phyloP scores from a whole-genome alignment of 2,329 filamentous ascomycete species.

The Chalaropsis thielavioides region DNA sequence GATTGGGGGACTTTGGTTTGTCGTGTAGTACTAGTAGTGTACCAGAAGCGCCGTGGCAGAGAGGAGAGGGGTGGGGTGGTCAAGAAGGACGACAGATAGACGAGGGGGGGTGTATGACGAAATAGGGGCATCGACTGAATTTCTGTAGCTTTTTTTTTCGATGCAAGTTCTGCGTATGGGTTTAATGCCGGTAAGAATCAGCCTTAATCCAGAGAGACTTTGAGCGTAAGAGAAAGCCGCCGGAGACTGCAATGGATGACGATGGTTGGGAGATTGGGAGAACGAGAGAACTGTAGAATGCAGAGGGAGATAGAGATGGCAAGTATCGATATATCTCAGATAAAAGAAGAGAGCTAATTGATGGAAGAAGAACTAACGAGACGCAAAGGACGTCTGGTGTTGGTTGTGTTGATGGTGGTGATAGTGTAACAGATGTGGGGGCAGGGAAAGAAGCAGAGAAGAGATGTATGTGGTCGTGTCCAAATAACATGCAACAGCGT shows the following conservation, averaged over 20 bases:
- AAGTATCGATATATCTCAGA: slow-evolving; percentile 2
- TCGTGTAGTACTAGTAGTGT: not conserved
- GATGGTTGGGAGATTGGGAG: not conserved
- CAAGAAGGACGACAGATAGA: not conserved
- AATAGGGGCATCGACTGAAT: not conserved
- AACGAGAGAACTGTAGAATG: not conserved
- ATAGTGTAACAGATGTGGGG: not conserved
- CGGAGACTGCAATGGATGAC: not conserved
- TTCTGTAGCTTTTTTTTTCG: not conserved
- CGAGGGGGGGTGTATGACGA: not conserved
- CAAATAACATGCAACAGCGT: not conserved
- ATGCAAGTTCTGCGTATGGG: not conserved
- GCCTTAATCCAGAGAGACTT: not conserved
- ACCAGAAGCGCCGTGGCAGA: not conserved
- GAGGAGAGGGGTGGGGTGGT: not conserved
- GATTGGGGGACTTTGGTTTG: not conserved
- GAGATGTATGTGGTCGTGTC: not conserved
- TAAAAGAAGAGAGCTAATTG: not conserved
- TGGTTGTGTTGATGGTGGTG: not conserved
- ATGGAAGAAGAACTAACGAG: not conserved
- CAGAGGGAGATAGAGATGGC: not conserved
- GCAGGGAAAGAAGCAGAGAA: not conserved
- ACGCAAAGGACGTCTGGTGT: not conserved
- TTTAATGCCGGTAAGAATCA: not conserved
- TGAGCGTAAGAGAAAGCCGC: not conserved